Base-by-base conservation (phyloP, 1,284 basidiomycete species). In the Clitocybe nebularis region DNA sequence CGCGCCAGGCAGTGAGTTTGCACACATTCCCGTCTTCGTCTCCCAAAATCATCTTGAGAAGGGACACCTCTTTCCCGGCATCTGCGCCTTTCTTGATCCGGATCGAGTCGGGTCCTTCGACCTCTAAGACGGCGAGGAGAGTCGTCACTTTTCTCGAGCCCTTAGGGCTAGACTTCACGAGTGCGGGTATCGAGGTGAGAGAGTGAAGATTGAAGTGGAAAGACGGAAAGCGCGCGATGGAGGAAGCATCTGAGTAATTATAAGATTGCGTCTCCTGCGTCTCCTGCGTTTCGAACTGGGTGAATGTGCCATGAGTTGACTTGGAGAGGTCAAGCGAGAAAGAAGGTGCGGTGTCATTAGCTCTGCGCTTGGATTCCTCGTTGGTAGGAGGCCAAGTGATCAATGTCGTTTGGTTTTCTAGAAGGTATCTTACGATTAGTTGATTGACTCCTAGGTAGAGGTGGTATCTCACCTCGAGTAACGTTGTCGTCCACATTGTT, bases 1-100 rank as follows among this genome's bases (percentile, higher is more conserved):
- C 81, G 40, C 86, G 68, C 87, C 87, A 89, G 2, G 79, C 84
- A 4, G 81, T 81, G 9, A 89, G 57, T 60, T 80, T 86, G 51
- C 77, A 78, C 3, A 89, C 69, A 0, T 62, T 68, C 2, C 81
- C 81, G 16, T 74, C 71, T 41, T 84, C 82, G 50, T 87, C 82
- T 3, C 81, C 80, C 11, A 88, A 58, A 33, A 89, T 74, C 50
- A 87, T 64, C 51, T 77, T 82, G 28, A 88, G 60, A 20, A 89
- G 55, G 0, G 71, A 74, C 0, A 86, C 74, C 47, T 84, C 74
- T 44, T 75, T 79, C 5, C 85, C 86, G 2, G 79, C 74, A 36
- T 87, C 80, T 1, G 52, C 52, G 0, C 85, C 85, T 39, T 74
- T 79, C 60, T 82, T 86, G 22, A 84, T 67, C 10, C 60, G 69